phyloP scores from a whole-genome alignment of 108 stramenopile species.

The Discostella stelligeroides region DNA sequence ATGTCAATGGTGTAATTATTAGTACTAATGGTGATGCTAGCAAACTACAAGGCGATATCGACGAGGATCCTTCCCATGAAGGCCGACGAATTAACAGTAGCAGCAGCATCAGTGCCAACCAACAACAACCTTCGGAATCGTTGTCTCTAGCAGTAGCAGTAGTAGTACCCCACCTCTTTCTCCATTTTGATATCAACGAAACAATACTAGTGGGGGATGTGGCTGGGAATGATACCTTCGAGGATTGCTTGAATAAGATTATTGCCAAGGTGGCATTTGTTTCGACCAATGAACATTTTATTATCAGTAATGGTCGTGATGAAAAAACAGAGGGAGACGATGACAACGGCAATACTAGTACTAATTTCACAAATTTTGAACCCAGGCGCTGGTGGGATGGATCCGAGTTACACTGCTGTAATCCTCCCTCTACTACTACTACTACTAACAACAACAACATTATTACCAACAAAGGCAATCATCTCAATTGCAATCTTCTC shows the following conservation, averaged over 20 bases:
- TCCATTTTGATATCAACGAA: constrained; percentile 84
- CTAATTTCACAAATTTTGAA: constrained; percentile 38
- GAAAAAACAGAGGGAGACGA: background rate
- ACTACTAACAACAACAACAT: background rate
- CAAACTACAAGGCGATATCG: no score
- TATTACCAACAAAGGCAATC: background rate
- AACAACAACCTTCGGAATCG: no score
- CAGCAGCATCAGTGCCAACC: no score
- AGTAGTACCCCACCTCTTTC: constrained; percentile 2
- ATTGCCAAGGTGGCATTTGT: constrained; percentile 88
- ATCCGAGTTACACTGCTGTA: constrained; percentile 31
- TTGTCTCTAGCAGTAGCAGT: no score
- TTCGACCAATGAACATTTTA: constrained; percentile 24
- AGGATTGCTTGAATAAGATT: constrained; percentile 77
- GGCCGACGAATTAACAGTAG: no score
- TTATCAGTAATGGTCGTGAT: background rate
- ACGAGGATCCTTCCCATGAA: no score
- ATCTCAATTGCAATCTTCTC: constrained; percentile 3
- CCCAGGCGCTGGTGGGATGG: constrained; percentile 92
- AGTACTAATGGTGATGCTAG: no score
- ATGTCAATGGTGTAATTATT: no score
- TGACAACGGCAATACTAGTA: background rate
- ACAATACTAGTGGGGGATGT: constrained; percentile 84
- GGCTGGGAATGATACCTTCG: constrained; percentile 77
- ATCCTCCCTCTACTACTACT: background rate